Conservation (phyloP, 352 stramenopile species). For the Saprolegnia parasitica region DNA sequence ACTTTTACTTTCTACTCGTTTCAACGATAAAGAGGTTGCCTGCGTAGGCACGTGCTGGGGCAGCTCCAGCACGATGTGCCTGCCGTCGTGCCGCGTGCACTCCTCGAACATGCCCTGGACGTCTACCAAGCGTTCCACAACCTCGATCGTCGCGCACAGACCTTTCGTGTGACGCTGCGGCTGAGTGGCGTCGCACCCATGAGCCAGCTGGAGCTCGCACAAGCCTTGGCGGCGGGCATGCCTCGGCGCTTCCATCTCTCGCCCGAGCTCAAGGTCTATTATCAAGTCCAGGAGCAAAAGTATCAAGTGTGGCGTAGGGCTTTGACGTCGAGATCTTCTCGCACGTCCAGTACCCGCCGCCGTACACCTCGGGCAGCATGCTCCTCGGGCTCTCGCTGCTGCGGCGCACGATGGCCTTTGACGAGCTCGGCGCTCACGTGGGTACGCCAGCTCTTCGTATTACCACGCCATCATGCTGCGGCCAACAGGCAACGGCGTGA, state of each 20-base stretch:
- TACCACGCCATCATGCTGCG: not conserved
- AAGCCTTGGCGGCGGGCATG: slow-evolving; percentile 17
- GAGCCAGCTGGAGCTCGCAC: not conserved
- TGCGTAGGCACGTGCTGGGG: slow-evolving; percentile 9
- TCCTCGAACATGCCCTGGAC: not conserved
- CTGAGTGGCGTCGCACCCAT: not conserved
- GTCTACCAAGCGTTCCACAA: slow-evolving; percentile 12
- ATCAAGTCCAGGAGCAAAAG: not conserved
- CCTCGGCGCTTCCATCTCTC: not conserved
- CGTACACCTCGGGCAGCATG: slow-evolving; percentile 8
- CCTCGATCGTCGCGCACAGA: not conserved
- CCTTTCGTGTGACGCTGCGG: slow-evolving; percentile 22
- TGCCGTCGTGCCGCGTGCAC: not conserved
- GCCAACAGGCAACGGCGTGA: slow-evolving; percentile 17
- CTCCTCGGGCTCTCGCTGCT: slow-evolving; percentile 17
- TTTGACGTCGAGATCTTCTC: slow-evolving; percentile 28
- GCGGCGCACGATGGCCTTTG: slow-evolving; percentile 19
- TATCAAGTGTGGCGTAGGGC: slow-evolving; percentile 5
- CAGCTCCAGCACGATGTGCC: slow-evolving; percentile 8
- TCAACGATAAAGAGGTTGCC: not conserved
- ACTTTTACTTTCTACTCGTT: not conserved
- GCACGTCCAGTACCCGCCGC: slow-evolving; percentile 23
- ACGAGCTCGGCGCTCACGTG: slow-evolving; percentile 12
- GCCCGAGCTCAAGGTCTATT: slow-evolving; percentile 12
- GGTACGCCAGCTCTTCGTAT: not conserved